Percentiles rank a stretch among this genome's conserved stretches.
phyloP scores from a whole-genome alignment of 352 stramenopile genomes.

The Globisporangium solare region DNA sequence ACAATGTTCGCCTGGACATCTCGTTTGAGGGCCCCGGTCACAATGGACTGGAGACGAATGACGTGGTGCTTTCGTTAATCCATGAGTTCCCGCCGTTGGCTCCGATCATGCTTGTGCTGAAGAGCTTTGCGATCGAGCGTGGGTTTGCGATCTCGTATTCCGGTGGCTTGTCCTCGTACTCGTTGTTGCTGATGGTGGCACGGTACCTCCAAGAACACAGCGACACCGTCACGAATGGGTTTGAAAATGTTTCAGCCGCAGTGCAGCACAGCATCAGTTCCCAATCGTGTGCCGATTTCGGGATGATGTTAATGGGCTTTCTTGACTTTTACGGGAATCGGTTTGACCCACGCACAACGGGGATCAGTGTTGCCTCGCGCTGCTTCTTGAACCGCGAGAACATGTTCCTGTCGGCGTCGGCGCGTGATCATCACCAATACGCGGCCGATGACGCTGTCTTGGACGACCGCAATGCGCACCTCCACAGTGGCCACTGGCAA shows the following conservation, averaged over 20 bases:
- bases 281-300: conserved; percentile 87
- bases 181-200: conserved; percentile 93
- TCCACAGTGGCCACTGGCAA: conserved; percentile 52
- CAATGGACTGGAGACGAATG: conserved; percentile 94
- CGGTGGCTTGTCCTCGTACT: conserved; percentile 95
- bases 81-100: conserved; percentile 93
- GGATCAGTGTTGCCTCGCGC: conserved; percentile 83
- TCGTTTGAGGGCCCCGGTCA: conserved; percentile 96
- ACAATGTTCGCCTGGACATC: conserved; percentile 91
- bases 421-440: conserved; percentile 42
- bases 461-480: conserved; percentile 35
- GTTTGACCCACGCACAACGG: conserved; percentile 88
- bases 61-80: conserved; percentile 89
- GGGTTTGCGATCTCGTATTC: conserved; percentile 94
- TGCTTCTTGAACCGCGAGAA: conserved; percentile 82
- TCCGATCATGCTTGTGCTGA: conserved; percentile 96
- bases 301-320: conserved; percentile 95
- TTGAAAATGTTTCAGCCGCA: conserved; percentile 53
- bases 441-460: conserved; percentile 39
- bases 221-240: conserved; percentile 58
- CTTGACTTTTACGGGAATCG: conserved; percentile 97
- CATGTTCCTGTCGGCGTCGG: conserved; percentile 16
- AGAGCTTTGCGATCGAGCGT: conserved; percentile 91
- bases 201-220: conserved; percentile 90
- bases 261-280: conserved; percentile 54